Evolutionary conservation across 768 basidiomycete genomes (phyloP), one percentile per base, ranked within the genome.

Genomic region (Collybia mongolica): DNA sequence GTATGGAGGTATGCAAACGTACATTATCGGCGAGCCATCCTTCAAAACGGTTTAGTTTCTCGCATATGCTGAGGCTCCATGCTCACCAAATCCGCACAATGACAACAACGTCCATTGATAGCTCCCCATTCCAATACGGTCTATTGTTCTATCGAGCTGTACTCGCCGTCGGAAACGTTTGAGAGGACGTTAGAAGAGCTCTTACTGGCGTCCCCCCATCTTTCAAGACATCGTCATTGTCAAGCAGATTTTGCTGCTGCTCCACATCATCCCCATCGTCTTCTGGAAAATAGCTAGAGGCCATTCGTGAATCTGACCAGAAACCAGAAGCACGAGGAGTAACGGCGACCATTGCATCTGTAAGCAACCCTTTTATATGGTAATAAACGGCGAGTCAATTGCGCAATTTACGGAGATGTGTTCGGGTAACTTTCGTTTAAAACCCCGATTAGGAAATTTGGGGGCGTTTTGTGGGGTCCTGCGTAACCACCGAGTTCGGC

Each of bases 1-100:
- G 41, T 39, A 40, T 26, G 48, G 38, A 46, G 35, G 43, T 46
- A 41, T 9, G 39, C 48, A 48, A 60, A 68, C 72, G 60, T 63
- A 93, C 92, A 66, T 95, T 95, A 69, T 96, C 93, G 47, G 93
- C 92, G 78, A 92, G 75, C 93, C 93, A 96, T 24, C 93, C 93
- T 90, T 59, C 15, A 39, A 38, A 24, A 20, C 14, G 17, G 48
- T 53, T 56, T 26, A 50, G 29, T 35, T 40, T 35, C 29, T 17
- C 29, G 12, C 12, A 17, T 11, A 19, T 11, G 39, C 32, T 12
- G 11, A 32, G 32, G 14, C 32, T 32, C 32, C 11, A 24, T 1
- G 72, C 90, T 64, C 71, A 93, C 92, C 90, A 56, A 92, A 89
- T 39, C 93, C 93, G 72, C 93, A 96, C 9, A 95, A 68, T 15